phyloP scores from a whole-genome alignment of 306 rosid genomes.

The Cucurbita moschata region DNA sequence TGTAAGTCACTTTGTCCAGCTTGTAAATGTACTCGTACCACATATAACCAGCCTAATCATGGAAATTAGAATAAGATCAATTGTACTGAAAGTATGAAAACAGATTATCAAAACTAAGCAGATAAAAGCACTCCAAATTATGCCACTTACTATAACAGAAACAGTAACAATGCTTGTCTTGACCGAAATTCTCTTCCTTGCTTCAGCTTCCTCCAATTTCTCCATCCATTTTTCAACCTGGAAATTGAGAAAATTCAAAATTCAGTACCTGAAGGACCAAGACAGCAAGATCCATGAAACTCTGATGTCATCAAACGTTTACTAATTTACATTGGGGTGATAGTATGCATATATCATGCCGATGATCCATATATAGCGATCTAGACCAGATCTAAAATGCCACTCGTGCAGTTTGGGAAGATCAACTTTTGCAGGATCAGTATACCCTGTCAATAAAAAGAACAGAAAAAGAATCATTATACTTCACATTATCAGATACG shows the following conservation, averaged over 20 bases:
- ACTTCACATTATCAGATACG: conserved; percentile 1
- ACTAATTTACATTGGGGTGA: conserved; percentile 71
- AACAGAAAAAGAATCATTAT: conserved; percentile 1
- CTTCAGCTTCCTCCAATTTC: conserved; percentile 85
- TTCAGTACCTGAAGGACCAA: conserved; percentile 5
- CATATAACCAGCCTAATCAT: conserved; percentile 71
- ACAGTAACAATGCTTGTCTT: conserved; percentile 58
- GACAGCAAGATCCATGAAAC: conserved; percentile 10
- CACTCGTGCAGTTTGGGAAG: conserved; percentile 82
- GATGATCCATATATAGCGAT: conserved; percentile 95
- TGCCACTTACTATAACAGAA: conserved; percentile 59
- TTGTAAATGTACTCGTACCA: conserved; percentile 92
- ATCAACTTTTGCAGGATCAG: conserved; percentile 94
- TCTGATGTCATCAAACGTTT: conserved; percentile 13
- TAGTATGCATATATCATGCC: conserved; percentile 97
- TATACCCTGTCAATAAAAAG: conserved; percentile 46
- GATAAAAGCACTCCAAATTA: not conserved
- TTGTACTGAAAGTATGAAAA: not conserved
- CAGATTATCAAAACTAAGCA: not conserved
- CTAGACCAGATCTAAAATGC: conserved; percentile 99
- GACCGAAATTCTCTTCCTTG: conserved; percentile 63
- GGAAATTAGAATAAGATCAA: conserved; percentile 14
- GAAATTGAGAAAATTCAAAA: conserved; percentile 7
- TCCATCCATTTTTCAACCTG: conserved; percentile 99
- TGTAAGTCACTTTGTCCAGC: conserved; percentile 92